Percentiles rank a stretch among this genome's conserved stretches.
phyloP scores from a whole-genome alignment of 2,329 filamentous ascomycete species.

The Clonostachys chloroleuca region DNA sequence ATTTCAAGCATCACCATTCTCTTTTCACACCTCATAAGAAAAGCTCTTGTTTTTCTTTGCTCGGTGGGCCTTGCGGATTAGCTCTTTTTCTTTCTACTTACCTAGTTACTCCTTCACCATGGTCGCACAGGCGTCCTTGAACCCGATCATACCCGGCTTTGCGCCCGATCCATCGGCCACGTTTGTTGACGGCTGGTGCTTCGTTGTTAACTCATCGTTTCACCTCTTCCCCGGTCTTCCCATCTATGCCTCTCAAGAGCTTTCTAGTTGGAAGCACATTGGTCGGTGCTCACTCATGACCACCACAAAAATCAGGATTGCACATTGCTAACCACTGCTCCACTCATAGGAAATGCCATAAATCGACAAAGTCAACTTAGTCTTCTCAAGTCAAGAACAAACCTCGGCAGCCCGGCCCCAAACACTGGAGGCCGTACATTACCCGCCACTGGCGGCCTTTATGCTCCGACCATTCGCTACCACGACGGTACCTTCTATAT shows the following conservation, averaged over 20 bases:
- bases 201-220: conserved; percentile 49
- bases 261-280: conserved; percentile 22
- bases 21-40: too few relatives aligned
- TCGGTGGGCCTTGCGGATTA: too few relatives aligned
- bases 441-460: conserved; percentile 6
- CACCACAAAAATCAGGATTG: neutral
- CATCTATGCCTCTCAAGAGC: conserved; percentile 23
- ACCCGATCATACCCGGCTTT: conserved; percentile 24
- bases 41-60: too few relatives aligned
- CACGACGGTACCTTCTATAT: conserved; percentile 9
- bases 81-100: too few relatives aligned
- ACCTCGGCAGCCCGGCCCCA: conserved; percentile 1
- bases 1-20: too few relatives aligned
- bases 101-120: neutral
- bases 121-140: conserved; percentile 4
- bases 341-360: conserved; percentile 6
- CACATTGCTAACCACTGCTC: neutral
- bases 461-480: conserved; percentile 7
- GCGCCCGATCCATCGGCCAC: conserved; percentile 20
- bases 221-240: conserved; percentile 54
- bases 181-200: conserved; percentile 18
- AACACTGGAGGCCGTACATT: neutral
- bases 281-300: conserved; percentile 3
- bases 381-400: conserved; percentile 3
- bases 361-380: conserved; percentile 4